A percentile compares a stretch with the other conserved stretches of the same genome.
These are phyloP conservation scores for Platismatia glauca DNA, from an alignment of 495 filamentous ascomycete species.

Conservation along the genomic window DNA sequence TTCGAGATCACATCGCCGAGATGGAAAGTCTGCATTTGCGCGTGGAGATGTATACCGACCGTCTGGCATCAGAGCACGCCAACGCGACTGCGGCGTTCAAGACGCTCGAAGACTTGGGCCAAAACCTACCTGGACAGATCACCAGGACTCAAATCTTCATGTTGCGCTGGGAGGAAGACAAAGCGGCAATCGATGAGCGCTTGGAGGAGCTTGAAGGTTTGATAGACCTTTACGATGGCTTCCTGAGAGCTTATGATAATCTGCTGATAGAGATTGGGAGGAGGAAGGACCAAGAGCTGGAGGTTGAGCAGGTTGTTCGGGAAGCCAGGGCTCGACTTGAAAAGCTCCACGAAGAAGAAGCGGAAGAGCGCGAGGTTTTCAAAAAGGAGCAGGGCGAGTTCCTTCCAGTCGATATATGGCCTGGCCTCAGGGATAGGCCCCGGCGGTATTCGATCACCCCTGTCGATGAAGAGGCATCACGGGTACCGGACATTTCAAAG, in stretches of 20 bases:
- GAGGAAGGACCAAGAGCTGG: conserved; percentile 57
- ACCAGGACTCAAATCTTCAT: conserved; percentile 62
- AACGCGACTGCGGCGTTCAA: conserved; percentile 49
- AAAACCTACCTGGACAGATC: conserved; percentile 56
- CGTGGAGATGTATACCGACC: conserved; percentile 45
- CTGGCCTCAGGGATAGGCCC: conserved; percentile 53
- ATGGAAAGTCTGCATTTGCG: conserved; percentile 58
- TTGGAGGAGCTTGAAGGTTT: conserved; percentile 66
- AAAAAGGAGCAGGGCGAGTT: conserved; percentile 74
- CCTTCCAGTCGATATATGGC: conserved; percentile 85
- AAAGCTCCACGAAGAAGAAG: conserved; percentile 65
- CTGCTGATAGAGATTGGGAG: conserved; percentile 75
- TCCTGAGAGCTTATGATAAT: conserved; percentile 72
- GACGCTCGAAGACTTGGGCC: conserved; percentile 58
- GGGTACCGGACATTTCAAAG: conserved; percentile 23
- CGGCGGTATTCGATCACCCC: conserved; percentile 47
- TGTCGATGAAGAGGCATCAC: conserved; percentile 26
- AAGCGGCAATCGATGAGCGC: conserved; percentile 54
- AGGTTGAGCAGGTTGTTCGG: conserved; percentile 61
- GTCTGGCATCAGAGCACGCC: conserved; percentile 42
- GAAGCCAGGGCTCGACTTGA: conserved; percentile 70
- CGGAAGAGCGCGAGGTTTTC: conserved; percentile 67
- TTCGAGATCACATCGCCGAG: conserved; percentile 61
- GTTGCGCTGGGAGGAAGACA: conserved; percentile 65
- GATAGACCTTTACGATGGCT: conserved; percentile 70